Conservation (phyloP, 805 yeast species). For the Brettanomyces anomalus region DNA sequence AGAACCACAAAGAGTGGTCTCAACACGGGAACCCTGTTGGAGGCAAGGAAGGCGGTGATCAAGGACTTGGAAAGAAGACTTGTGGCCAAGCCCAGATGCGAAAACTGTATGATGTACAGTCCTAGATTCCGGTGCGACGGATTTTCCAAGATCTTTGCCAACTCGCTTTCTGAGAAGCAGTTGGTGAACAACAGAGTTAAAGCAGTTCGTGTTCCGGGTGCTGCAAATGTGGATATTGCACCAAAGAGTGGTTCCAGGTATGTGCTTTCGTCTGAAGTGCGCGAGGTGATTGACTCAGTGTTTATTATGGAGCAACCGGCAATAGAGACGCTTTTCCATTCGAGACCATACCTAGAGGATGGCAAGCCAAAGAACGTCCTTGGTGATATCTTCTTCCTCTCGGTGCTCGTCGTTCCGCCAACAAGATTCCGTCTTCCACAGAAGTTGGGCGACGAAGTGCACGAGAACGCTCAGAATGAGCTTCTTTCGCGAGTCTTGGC, state of each 20-base stretch:
- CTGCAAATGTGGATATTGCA: conserved; percentile 31
- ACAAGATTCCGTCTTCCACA: conserved; percentile 96
- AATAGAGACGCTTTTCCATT: conserved; percentile 68
- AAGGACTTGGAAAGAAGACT: conserved; percentile 69
- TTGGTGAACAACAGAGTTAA: conserved; percentile 70
- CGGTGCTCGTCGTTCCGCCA: conserved; percentile 87
- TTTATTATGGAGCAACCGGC: conserved; percentile 66
- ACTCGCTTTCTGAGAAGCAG: conserved; percentile 76
- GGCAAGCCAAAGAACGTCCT: conserved; percentile 32
- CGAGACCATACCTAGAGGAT: conserved; percentile 43
- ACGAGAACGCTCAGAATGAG: conserved; percentile 91
- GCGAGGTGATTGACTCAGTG: conserved; percentile 65
- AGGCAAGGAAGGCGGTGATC: conserved; percentile 69
- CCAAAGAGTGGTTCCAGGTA: conserved; percentile 73
- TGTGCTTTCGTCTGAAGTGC: conserved; percentile 78
- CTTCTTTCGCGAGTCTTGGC: conserved; percentile 70
- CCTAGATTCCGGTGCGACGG: conserved; percentile 96
- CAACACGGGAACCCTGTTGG: conserved; percentile 75
- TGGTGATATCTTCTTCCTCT: conserved; percentile 86
- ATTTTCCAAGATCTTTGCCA: conserved; percentile 83
- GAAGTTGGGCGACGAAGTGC: conserved; percentile 91
- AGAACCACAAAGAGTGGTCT: conserved; percentile 58
- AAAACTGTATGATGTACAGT: conserved; percentile 91
- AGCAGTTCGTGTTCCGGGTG: conserved; percentile 55
- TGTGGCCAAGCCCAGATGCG: conserved; percentile 78